Evolutionary conservation across 352 stramenopile species (phyloP), one percentile per base, ranked within the genome.

Genomic region (Globisporangium paroecandrum): DNA sequence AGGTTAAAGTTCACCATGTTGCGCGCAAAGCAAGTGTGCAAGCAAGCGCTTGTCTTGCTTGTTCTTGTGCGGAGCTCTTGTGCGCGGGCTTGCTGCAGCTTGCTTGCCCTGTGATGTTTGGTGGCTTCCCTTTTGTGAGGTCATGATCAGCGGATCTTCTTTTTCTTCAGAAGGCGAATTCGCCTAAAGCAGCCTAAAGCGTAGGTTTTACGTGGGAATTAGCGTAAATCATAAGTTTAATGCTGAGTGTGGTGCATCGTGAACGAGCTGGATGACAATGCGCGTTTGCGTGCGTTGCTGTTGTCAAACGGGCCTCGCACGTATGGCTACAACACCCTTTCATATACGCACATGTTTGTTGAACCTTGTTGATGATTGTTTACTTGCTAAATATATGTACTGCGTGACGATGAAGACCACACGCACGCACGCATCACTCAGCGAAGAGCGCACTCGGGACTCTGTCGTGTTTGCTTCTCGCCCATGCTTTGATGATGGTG

Each of bases 1-100:
- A 85, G 69, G 62, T 83, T 80, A 69, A 94, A 94, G 69, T 90
- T 75, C 72, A 94, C 86, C 86, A 94, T 94, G 13, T 58, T 46
- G 6, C 15, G 22, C 34, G 18, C 32, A 46, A 46, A 20, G 56
- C 65, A 25, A 36, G 25, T 29, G 15, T 4, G 41, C 58, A 29
- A 56, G 24, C 53, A 36, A 22, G 24, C 38, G 53, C 32, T 15
- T 58, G 24, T 32, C 29, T 8, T 25, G 18, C 24, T 9, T n/a
- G 47, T 24, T n/a, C 47, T 55, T 55, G n/a, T 24, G 47, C 47
- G 22, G 12, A 46, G 38, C 38, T 46, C 38, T 46, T 46, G 36
- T 56, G 51, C 22, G 2, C 22, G 22, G 22, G 32, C 49, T 57
- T 57, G 49, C 9, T 36, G 24, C 27, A 29, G 27, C 49, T 32